Conservation (phyloP, 2,329 filamentous ascomycete species). For the Atkinsonella hypoxylon region DNA sequence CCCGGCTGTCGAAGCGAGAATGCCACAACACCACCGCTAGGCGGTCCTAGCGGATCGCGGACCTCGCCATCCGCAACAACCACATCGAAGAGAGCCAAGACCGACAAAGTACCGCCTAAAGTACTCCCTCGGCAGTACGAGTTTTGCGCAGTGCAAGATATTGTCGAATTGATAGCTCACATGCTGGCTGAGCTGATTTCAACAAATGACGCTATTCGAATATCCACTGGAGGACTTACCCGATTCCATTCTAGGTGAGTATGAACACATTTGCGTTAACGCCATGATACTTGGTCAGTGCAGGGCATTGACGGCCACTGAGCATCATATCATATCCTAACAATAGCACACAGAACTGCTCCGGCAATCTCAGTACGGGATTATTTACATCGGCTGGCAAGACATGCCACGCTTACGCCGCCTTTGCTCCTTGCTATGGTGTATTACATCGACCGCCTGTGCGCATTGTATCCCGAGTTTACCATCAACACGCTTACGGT, state of each 20-base stretch:
- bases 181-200: slow-evolving; percentile 94
- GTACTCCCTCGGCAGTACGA: slow-evolving; percentile 66
- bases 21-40: background rate
- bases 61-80: slow-evolving; percentile 2
- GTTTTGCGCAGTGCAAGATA: slow-evolving; percentile 67
- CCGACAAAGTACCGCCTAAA: slow-evolving; percentile 40
- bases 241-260: slow-evolving; percentile 83
- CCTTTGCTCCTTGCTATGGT: slow-evolving; percentile 97
- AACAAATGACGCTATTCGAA: slow-evolving; percentile 80
- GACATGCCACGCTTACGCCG: slow-evolving; percentile 85
- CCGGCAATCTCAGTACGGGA: slow-evolving; percentile 91
- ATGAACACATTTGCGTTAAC: too few relatives aligned
- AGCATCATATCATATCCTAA: background rate
- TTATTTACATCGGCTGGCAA: slow-evolving; percentile 84
- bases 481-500: slow-evolving; percentile 94
- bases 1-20: slow-evolving; percentile 6
- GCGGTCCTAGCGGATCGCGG: background rate
- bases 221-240: slow-evolving; percentile 66
- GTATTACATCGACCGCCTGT: slow-evolving; percentile 94
- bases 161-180: slow-evolving; percentile 82
- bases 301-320: too few relatives aligned
- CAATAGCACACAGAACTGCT: slow-evolving; percentile 30
- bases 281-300: too few relatives aligned
- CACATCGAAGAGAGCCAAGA: slow-evolving; percentile 39
- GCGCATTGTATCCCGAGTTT: slow-evolving; percentile 83